A percentile compares a stretch with the other conserved stretches of the same genome.
Evolutionary conservation across 371 early-diverging fungal genomes (phyloP).

Genomic region (Syncephalastrum sp.): DNA sequence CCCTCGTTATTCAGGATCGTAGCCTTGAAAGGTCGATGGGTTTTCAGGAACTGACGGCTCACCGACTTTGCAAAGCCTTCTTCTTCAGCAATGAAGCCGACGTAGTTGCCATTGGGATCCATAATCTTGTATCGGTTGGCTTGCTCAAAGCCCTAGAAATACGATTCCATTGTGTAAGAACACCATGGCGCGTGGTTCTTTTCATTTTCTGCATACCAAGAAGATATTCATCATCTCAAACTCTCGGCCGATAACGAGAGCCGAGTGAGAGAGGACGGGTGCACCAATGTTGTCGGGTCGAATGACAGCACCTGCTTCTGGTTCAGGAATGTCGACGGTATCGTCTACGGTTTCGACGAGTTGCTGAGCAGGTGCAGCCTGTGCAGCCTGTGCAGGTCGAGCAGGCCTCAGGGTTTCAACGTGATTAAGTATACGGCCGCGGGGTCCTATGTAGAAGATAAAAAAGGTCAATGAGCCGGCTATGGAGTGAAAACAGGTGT

Average conservation of each 20-base stretch:
- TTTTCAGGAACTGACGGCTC: conserved; percentile 72
- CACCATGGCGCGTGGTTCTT: not conserved
- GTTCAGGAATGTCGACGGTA: conserved; percentile 34
- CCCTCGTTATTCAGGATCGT: conserved; percentile 71
- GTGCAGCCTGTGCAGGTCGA: not conserved
- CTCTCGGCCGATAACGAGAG: conserved; percentile 73
- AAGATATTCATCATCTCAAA: conserved; percentile 85
- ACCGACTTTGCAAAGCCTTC: conserved; percentile 63
- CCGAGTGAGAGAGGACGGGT: conserved; percentile 53
- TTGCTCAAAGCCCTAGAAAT: conserved; percentile 73
- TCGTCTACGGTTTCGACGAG: conserved; percentile 18
- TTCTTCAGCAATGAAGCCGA: conserved; percentile 84
- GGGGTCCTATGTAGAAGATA: conserved; percentile 25
- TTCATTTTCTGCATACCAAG: conserved; percentile 27
- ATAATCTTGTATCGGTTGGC: conserved; percentile 85
- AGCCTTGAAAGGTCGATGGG: conserved; percentile 80
- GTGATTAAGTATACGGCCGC: conserved; percentile 38
- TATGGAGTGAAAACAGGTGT: not conserved
- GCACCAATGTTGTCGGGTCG: conserved; percentile 40
- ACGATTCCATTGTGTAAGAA: not conserved
- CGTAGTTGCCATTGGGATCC: conserved; percentile 65
- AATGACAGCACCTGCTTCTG: conserved; percentile 26
- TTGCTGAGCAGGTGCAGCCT: conserved; percentile 1
- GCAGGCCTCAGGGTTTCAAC: conserved; percentile 19
- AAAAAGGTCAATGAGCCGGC: not conserved